Evolutionary conservation across 2,329 filamentous ascomycete species (phyloP).

Genomic region (Graphilbum fragrans): DNA sequence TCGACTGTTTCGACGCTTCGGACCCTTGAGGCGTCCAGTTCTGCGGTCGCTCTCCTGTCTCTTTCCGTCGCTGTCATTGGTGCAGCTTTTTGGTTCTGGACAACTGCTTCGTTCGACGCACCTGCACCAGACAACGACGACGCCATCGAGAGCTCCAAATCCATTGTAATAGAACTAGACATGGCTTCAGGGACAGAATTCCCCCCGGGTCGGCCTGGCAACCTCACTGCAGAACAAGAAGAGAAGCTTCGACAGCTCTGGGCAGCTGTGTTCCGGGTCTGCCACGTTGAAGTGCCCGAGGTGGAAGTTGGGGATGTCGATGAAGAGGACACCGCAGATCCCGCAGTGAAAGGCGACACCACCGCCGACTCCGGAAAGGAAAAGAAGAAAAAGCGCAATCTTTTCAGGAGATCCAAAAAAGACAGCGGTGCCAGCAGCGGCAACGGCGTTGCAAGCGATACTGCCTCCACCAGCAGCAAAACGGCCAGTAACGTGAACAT

Average conservation of each 20-base stretch:
- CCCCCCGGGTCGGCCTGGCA: constrained; percentile 66
- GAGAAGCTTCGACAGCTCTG: constrained; percentile 82
- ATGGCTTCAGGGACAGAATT: constrained; percentile 7
- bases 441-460: constrained; percentile 21
- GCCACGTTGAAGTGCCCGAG: constrained; percentile 43
- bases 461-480: not conserved
- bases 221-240: constrained; percentile 81
- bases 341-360: constrained; percentile 24
- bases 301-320: constrained; percentile 13
- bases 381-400: constrained; percentile 60
- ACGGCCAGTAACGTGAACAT: constrained; percentile 8
- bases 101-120: not conserved
- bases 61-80: not conserved
- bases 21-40: constrained; percentile 6
- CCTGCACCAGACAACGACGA: not conserved
- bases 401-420: constrained; percentile 55
- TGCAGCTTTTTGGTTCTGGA: not conserved
- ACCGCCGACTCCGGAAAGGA: constrained; percentile 31
- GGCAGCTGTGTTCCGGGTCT: constrained; percentile 63
- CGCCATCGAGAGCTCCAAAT: not conserved
- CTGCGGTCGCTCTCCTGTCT: constrained; percentile 1
- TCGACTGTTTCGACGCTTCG: not conserved
- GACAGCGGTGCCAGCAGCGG: constrained; percentile 26
- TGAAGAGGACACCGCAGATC: constrained; percentile 11
- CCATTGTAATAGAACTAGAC: too few relatives aligned